Conservation (phyloP, 306 rosid species). For the Delonix regia region DNA sequence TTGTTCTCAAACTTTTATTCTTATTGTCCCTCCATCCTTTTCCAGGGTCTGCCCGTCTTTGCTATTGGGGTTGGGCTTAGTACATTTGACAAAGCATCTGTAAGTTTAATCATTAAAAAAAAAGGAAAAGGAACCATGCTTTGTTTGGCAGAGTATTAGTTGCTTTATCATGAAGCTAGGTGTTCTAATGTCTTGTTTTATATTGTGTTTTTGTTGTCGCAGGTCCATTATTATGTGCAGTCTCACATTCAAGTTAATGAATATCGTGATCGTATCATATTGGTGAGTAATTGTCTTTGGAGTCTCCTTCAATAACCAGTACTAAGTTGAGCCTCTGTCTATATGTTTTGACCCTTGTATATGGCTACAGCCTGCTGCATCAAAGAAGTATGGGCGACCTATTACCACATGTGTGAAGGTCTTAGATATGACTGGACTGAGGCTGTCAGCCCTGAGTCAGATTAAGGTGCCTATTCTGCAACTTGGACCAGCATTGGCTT, state of each 20-base stretch:
- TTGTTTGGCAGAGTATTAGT: constrained; percentile 15
- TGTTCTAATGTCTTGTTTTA: constrained; percentile 5
- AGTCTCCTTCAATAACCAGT: constrained; percentile 5
- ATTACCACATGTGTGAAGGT: constrained; percentile 87
- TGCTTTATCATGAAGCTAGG: constrained; percentile 12
- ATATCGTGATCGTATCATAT: constrained; percentile 80
- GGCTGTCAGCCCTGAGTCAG: constrained; percentile 86
- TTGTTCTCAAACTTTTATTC: constrained; percentile 2
- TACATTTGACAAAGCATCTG: constrained; percentile 95
- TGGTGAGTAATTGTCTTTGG: constrained; percentile 60
- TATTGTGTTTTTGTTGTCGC: constrained; percentile 27
- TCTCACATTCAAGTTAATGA: constrained; percentile 98
- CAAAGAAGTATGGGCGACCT: constrained; percentile 77
- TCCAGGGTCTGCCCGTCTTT: constrained; percentile 92
- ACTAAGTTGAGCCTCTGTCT: constrained; percentile 23
- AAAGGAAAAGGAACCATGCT: constrained; percentile 12
- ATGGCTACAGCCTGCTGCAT: constrained; percentile 74
- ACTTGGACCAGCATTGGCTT: constrained; percentile 14
- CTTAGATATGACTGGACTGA: constrained; percentile 95
- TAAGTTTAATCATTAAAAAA: constrained; percentile 50
- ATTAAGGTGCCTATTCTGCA: constrained; percentile 63
- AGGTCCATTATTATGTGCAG: constrained; percentile 97
- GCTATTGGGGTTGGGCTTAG: constrained; percentile 88
- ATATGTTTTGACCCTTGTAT: constrained; percentile 35
- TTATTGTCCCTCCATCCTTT: constrained; percentile 21